Conservation (phyloP, 805 yeast species). For the Barnettozyma sp. region DNA sequence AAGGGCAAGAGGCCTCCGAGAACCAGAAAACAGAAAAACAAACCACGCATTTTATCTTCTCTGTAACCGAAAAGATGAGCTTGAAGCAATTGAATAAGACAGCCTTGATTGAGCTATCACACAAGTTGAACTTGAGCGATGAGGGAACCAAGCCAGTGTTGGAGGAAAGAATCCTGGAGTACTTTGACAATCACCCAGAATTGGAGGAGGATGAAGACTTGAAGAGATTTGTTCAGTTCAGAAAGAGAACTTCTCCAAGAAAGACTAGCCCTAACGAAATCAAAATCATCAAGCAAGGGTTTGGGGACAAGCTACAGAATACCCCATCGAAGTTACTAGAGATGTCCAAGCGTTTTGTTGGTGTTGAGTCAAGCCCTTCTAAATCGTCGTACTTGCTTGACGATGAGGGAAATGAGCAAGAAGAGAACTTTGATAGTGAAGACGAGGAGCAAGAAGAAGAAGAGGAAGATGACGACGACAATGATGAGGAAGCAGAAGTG, state of each 20-base stretch:
- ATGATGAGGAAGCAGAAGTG: slow-evolving; percentile 10
- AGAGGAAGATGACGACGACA: slow-evolving; percentile 12
- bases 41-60: not conserved
- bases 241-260: slow-evolving; percentile 25
- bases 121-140: slow-evolving; percentile 28
- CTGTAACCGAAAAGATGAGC: slow-evolving; percentile 20
- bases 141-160: slow-evolving; percentile 27
- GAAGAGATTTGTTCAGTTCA: slow-evolving; percentile 22
- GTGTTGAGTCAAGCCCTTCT: slow-evolving; percentile 19
- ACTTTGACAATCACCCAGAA: slow-evolving; percentile 28
- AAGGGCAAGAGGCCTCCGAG: too few species aligned
- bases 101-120: slow-evolving; percentile 31
- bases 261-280: slow-evolving; percentile 13
- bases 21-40: slow-evolving; percentile 7
- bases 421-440: slow-evolving; percentile 11
- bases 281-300: slow-evolving; percentile 9
- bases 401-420: slow-evolving; percentile 7
- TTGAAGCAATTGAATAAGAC: slow-evolving; percentile 32
- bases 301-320: slow-evolving; percentile 11
- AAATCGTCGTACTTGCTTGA: slow-evolving; percentile 10
- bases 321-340: slow-evolving; percentile 20
- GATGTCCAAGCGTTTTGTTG: slow-evolving; percentile 18
- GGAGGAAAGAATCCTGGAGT: slow-evolving; percentile 25
- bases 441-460: slow-evolving; percentile 9
- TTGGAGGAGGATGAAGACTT: slow-evolving; percentile 21